A percentile compares a stretch with the other conserved stretches of the same genome.
Evolutionary conservation across 2,329 filamentous ascomycete species (phyloP).

Genomic region (Chaetomium strumarium): DNA sequence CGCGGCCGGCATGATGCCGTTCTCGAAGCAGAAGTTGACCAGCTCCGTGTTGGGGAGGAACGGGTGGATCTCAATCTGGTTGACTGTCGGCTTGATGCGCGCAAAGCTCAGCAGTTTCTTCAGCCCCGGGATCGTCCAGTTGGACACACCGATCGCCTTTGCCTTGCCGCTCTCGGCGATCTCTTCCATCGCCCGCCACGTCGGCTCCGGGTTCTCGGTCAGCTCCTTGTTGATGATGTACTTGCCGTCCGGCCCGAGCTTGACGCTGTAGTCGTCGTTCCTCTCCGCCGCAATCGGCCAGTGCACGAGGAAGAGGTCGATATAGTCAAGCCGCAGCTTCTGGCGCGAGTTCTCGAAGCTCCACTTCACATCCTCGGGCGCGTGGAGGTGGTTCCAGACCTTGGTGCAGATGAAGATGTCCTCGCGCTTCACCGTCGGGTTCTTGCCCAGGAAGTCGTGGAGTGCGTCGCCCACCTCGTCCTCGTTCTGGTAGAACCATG

Average conservation of each 20-base stretch:
- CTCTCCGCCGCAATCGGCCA: conserved; percentile 43
- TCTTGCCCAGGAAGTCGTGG: conserved; percentile 37
- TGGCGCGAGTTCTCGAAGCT: conserved; percentile 47
- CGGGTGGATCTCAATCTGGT: conserved; percentile 47
- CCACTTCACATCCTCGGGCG: conserved; percentile 49
- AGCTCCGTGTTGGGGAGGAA: conserved; percentile 44
- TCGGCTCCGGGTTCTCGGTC: conserved; percentile 58
- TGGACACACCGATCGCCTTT: conserved; percentile 53
- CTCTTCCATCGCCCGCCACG: conserved; percentile 57
- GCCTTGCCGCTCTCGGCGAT: conserved; percentile 49
- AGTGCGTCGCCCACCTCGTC: conserved; percentile 53
- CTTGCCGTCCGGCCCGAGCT: conserved; percentile 41
- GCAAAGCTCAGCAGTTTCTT: conserved; percentile 45
- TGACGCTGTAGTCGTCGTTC: conserved; percentile 36
- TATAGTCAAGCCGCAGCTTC: conserved; percentile 46
- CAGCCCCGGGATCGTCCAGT: conserved; percentile 50
- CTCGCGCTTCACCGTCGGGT: conserved; percentile 41
- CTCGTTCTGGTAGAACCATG: conserved; percentile 66
- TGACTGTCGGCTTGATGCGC: conserved; percentile 43
- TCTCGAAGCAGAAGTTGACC: conserved; percentile 46
- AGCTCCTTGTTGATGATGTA: conserved; percentile 50
- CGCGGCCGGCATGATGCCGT: conserved; percentile 46
- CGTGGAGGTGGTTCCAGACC: conserved; percentile 63
- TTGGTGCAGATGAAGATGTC: conserved; percentile 62
- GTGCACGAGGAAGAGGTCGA: conserved; percentile 55